Base-by-base conservation (phyloP, 441 rosid genomes). In the Eruca vesicaria region DNA sequence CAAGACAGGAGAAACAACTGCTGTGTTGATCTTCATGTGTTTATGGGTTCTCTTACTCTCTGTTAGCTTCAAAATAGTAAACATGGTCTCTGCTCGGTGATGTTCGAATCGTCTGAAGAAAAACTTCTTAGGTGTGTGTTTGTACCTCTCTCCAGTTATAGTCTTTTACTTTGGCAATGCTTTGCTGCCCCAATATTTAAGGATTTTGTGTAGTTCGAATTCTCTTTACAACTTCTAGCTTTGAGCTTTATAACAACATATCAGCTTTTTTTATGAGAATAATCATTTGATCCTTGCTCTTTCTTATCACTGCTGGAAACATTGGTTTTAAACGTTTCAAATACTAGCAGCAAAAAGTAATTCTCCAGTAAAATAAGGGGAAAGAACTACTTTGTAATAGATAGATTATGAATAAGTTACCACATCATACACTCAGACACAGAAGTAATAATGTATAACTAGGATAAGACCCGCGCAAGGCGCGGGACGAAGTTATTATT, bases 31-130 rank as follows among this genome's bases (percentile, higher is more conserved):
- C 81, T 70, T 90, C 35, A 78, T 89, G 82, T 86, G 88, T 80
- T 83, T 92, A 56, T 90, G 90, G 90, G 84, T 89, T 68, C 68
- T 88, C 11, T 71, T 96, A 43, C 84, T 94, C 78, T 83, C 98
- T 5, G 83, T 78, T 59, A 88, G 97, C 75, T 80, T 71, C 69
- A 92, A 89, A 83, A 79, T 92, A 10, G 86, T 86, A 53, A 76
- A 87, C 80, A 76, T 69, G 18, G 73, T 96, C 68, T 74, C 78
- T 75, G 69, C 97, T 55, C 92, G 90, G 84, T 94, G 77, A 78
- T 36, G 52, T 43, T 7, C 35, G 63, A 50, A 58, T 57, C 67
- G 66, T 76, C 61, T 69, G 12, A 66, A 66, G 35, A 32, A 32
- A 5, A 31, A 29, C 32, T 4, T 29, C 7, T 29, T 29, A 29